These are phyloP conservation scores for Neurospora tetraspora DNA, from an alignment of 495 filamentous ascomycete species.

Conservation along the genomic window DNA sequence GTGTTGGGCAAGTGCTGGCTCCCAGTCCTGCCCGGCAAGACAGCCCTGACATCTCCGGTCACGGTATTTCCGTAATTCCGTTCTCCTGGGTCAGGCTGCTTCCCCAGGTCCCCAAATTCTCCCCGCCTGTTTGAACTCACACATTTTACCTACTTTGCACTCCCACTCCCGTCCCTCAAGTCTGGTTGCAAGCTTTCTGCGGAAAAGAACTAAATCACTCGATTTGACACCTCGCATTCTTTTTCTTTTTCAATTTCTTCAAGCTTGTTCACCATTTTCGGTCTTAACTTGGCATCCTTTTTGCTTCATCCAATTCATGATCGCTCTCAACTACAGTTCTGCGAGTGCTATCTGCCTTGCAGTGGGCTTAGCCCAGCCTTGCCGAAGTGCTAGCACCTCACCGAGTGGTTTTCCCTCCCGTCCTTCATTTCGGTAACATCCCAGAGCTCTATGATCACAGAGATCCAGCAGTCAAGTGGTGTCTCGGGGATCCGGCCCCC, in stretches of 20 bases:
- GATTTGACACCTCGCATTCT: background rate
- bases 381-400: background rate
- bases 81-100: background rate
- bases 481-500: background rate
- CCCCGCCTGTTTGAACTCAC: background rate
- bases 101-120: background rate
- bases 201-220: background rate
- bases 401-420: background rate
- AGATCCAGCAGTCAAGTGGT: background rate
- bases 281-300: background rate
- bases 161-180: background rate
- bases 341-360: background rate
- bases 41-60: background rate
- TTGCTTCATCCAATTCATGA: background rate
- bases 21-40: background rate
- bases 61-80: background rate
- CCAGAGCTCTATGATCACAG: background rate
- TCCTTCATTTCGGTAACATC: background rate
- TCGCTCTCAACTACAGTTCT: background rate
- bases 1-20: background rate
- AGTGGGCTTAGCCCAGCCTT: background rate
- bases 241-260: background rate
- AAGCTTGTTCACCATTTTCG: background rate
- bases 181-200: background rate
- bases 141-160: background rate